Evolutionary conservation across 768 basidiomycete species (phyloP), one percentile per base, ranked within the genome.

Genomic region (Suillus placidus): DNA sequence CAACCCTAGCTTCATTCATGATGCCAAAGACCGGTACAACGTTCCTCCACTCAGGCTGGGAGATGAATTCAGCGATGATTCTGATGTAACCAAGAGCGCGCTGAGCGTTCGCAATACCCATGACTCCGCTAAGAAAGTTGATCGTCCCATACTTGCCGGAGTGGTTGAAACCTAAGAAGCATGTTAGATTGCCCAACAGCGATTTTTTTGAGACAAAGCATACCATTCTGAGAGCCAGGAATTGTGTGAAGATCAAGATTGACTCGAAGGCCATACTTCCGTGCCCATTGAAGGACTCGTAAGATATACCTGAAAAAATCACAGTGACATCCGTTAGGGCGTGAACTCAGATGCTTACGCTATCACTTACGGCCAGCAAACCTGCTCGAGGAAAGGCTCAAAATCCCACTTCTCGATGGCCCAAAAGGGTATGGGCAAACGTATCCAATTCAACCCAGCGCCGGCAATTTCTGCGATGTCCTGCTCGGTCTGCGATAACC

Each of bases 391-490:
- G 78, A 89, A 95, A 7, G 94, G 93, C 74, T 95, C 94, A 38
- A 84, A 85, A 30, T 80, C 77, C 81, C 87, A 87, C 12, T 85
- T 88, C 69, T 93, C 90, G 70, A 95, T 88, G 8, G 91, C 91
- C 94, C 94, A 97, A 78, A 87, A 95, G 1, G 90, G 87, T 49
- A 95, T 84, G 1, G 93, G 92, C 49, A 95, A 78, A 4, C 93
- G 85, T 58, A 96, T 78, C 84, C 89, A 95, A 78, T 93, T 95
- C 62, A 95, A 78, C 3, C 94, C 95, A 34, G 93, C 94, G 43
- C 87, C 91, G 51, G 95, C 93, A 66, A 97, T 96, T 73, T 89
- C 81, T 38, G 94, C 94, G 66, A 96, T 88, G 79, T 97, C 95
- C 78, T 92, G 80, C 73, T 95, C 93, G 63, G 92, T 95, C 92